Base-by-base conservation (phyloP, 345 rosid genomes). In the Salix dunnii region DNA sequence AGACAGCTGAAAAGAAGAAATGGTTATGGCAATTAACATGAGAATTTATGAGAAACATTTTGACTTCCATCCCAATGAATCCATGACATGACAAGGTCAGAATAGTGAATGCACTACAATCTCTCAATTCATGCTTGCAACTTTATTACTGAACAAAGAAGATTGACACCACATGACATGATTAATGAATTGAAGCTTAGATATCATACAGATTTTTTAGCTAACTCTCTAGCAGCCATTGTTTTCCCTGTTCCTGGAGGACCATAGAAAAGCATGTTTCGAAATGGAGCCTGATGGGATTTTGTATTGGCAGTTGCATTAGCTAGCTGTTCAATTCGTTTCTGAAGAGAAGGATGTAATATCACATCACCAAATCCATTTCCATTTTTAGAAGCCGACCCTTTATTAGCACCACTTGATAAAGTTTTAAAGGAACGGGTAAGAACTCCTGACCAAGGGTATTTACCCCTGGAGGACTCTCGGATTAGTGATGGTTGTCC, bases 231-330 rank as follows among this genome's bases (percentile, higher is more conserved):
- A 58, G 99, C 99, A 80, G 97, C 99, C 98, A 96, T 93, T 40
- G 99, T 93, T 85, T 96, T 96, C 75, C 99, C 99, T 33, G 99
- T 96, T 80, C 99, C 99, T 67, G 99, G 99, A 67, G 99, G 99
- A 48, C 99, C 99, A 66, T 93, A 92, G 82, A 96, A 93, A 71
- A 96, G 93, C 94, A 96, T 90, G 81, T 96, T 96, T 69, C 98
- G 87, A 74, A 91, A 96, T 16, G 99, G 99, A 43, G 99, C 98
- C 74, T 92, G 89, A 82, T 96, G 99, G 30, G 94, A 81, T 86
- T 96, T 96, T 21, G 99, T 96, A 85, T 96, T 96, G 67, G 99
- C 97, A 76, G 99, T 96, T 75, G 98, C 96, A 80, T 79, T 85
- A 48, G 99, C 87, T 72, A 93, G 86, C 87, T 93, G 99, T 76